These are phyloP conservation scores for Candida chauliodis DNA, from an alignment of 805 yeast species.

Conservation along the genomic window DNA sequence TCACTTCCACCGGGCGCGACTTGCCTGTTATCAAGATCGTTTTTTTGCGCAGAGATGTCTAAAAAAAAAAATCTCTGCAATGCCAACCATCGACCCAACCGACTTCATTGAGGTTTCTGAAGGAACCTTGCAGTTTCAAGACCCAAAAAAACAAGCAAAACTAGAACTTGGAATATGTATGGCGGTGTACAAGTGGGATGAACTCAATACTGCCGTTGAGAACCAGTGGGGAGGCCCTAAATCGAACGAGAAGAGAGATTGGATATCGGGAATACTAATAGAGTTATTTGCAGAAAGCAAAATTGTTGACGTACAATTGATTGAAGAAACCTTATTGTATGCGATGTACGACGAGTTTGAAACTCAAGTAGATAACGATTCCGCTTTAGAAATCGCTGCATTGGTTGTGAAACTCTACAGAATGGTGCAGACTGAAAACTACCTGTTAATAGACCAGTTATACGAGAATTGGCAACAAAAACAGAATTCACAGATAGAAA, in stretches of 20 bases:
- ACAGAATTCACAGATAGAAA: constrained; percentile 38
- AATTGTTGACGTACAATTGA: constrained; percentile 68
- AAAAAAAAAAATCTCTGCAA: constrained; percentile 3
- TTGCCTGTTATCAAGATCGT: too few species aligned
- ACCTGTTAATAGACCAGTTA: constrained; percentile 51
- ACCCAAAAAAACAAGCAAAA: constrained; percentile 71
- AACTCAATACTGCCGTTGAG: constrained; percentile 80
- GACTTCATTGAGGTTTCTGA: constrained; percentile 54
- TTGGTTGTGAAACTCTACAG: constrained; percentile 62
- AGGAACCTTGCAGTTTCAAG: constrained; percentile 43
- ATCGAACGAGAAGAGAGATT: constrained; percentile 87
- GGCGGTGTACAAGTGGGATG: constrained; percentile 90
- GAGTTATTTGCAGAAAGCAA: constrained; percentile 66
- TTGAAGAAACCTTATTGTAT: constrained; percentile 80
- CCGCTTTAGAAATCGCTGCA: constrained; percentile 72
- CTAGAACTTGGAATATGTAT: constrained; percentile 92
- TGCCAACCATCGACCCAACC: constrained; percentile 38
- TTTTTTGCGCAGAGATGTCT: constrained; percentile 2
- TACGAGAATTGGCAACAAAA: constrained; percentile 59
- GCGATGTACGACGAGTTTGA: constrained; percentile 97
- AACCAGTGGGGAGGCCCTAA: constrained; percentile 96
- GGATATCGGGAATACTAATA: constrained; percentile 81
- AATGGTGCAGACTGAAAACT: constrained; percentile 55
- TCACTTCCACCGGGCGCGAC: too few species aligned
- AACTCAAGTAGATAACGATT: constrained; percentile 81